Percentiles rank a stretch among this genome's conserved stretches.
Conservation (phyloP, 495 filamentous ascomycete species). For the Parathielavia hyrcaniae region DNA sequence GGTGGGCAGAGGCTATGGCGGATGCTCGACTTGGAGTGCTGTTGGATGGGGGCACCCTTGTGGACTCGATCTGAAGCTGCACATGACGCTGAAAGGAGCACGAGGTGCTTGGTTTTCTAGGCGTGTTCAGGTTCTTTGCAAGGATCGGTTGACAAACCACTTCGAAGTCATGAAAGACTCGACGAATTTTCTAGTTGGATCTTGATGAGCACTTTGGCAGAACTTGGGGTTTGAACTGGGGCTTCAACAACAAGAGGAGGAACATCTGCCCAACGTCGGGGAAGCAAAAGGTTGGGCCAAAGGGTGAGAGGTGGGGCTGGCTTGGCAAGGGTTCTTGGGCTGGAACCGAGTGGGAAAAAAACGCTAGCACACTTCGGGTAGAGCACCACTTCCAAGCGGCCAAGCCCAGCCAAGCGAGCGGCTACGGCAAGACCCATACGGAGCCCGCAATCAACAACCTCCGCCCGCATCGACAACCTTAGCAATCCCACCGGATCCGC, state of each 20-base stretch:
- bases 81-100: neutral
- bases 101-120: no score
- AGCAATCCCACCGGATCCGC: slow-evolving; percentile 4
- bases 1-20: neutral
- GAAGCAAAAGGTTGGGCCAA: neutral
- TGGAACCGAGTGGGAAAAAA: slow-evolving; percentile 5
- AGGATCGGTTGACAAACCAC: no score
- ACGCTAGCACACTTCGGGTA: slow-evolving; percentile 17
- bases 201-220: no score
- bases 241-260: no score
- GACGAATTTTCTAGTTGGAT: no score
- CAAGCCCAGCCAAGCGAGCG: slow-evolving; percentile 23
- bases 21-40: neutral
- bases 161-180: no score
- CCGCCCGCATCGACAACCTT: slow-evolving; percentile 19
- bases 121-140: no score
- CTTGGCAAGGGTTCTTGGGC: neutral
- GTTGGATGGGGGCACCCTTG: neutral
- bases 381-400: slow-evolving; percentile 11
- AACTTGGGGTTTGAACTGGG: neutral
- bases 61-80: neutral
- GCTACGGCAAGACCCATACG: slow-evolving; percentile 14
- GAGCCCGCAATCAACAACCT: slow-evolving; percentile 13
- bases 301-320: neutral
- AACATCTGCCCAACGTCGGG: slow-evolving; percentile 9